Evolutionary conservation across 305 asterid genomes (phyloP), one percentile per base, ranked within the genome.

Genomic region (Coffea humblotiana): DNA sequence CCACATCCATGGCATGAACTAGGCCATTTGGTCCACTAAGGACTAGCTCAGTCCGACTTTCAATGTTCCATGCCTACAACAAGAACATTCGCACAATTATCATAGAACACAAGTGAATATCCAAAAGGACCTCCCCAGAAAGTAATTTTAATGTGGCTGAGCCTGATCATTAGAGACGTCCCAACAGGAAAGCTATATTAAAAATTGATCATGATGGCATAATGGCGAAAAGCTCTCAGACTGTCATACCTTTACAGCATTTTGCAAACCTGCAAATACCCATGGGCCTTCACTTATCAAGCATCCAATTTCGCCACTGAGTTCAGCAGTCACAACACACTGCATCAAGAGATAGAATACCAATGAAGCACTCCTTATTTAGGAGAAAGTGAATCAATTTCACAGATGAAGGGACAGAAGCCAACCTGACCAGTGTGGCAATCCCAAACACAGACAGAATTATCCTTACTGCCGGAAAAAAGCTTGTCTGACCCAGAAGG

Each of bases 341-440:
- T 91, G 87, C 75, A 72, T 45, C 56, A 63, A 18, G 43, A 29
- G n/a, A 72, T 4, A 51, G 32, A 64, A 79, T 45, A 60, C 75
- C 65, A 72, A 40, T 13, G 35, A 73, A 51, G 32, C 66, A 52
- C 32, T 32, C 52, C 35, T 74, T 27, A 56, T 52, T 6, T 52
- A 56, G 48, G 3, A 9, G 16, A 37, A 4, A 13, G 54, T n/a
- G 27, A 75, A 65, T 56, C 51, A 15, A 16, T 73, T 21, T 6
- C 43, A 79, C 25, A 79, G 61, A 75, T 35, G 54, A 72, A 14
- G 54, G 13, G 21, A 29, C 29, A 29, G 23, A 43, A 51, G 58
- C 84, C 68, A 61, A 90, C 92, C 89, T 87, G 88, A 13, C 96
- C 96, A 58, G 83, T 89, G 61, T 87, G 75, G 88, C 94, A 92